Conservation (phyloP, 2,329 filamentous ascomycete species). For the Botrytis paeoniae region DNA sequence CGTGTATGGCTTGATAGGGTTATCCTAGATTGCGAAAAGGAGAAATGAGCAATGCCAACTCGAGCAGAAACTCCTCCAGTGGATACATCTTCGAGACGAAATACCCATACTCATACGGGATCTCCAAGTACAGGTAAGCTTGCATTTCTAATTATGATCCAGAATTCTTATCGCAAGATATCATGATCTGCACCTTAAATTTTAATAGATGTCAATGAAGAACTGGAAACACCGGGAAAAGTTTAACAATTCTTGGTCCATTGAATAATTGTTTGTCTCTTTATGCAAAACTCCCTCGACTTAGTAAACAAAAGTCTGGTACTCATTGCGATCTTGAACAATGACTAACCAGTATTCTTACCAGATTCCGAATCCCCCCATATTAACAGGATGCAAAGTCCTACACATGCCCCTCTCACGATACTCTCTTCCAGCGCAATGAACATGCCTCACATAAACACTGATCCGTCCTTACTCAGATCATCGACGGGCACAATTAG, state of each 20-base stretch:
- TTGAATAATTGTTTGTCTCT: conserved; percentile 2
- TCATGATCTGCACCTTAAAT: conserved; percentile 6
- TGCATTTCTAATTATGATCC: conserved; percentile 12
- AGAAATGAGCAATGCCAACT: conserved; percentile 30
- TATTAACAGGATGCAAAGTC: conserved; percentile 1
- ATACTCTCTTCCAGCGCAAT: conserved; percentile 29
- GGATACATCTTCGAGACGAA: conserved; percentile 18
- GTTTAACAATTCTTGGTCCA: background rate
- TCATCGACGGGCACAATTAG: conserved; percentile 31
- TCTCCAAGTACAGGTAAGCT: conserved; percentile 25
- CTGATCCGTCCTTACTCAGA: conserved; percentile 22
- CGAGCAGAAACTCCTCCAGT: conserved; percentile 22
- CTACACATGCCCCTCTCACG: conserved; percentile 17
- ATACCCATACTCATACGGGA: conserved; percentile 25
- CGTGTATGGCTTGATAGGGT: conserved; percentile 15
- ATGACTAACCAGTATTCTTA: conserved; percentile 10
- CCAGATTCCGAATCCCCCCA: conserved; percentile 13
- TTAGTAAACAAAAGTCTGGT: background rate
- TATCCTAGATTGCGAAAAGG: conserved; percentile 20
- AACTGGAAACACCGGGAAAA: background rate
- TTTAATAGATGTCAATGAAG: background rate
- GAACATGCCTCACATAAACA: conserved; percentile 29
- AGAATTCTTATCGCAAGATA: conserved; percentile 4
- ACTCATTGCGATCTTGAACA: background rate
- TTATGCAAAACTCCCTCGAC: background rate